Conservation (phyloP, 2,329 filamentous ascomycete species). For the Pseudogymnoascus sp. region DNA sequence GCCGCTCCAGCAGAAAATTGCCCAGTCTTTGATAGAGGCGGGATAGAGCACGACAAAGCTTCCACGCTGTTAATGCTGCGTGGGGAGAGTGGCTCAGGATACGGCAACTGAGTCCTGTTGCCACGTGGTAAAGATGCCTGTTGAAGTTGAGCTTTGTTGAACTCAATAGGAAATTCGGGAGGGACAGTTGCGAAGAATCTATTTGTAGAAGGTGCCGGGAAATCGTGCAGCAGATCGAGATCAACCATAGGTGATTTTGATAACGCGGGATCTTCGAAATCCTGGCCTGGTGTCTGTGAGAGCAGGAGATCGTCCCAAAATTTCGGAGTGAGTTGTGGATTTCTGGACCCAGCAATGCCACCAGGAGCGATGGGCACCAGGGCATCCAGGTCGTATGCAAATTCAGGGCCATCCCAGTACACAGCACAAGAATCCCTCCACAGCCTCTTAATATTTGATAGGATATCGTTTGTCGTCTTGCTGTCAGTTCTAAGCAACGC, state of each 20-base stretch:
- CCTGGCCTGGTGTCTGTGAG: neutral
- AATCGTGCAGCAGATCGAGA: neutral
- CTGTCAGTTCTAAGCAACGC: slow-evolving; percentile 9
- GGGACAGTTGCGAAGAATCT: neutral
- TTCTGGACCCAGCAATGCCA: slow-evolving; percentile 57
- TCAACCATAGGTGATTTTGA: slow-evolving; percentile 1
- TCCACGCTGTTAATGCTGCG: slow-evolving; percentile 53
- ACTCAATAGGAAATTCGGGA: neutral
- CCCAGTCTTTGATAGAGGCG: slow-evolving; percentile 42
- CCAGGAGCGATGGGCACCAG: slow-evolving; percentile 68
- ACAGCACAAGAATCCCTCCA: slow-evolving; percentile 86
- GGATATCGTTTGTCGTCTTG: slow-evolving; percentile 19
- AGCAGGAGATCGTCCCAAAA: slow-evolving; percentile 39
- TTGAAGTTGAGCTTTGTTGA: neutral
- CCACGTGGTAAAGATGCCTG: neutral
- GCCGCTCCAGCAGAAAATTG: slow-evolving; percentile 37
- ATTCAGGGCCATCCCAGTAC: slow-evolving; percentile 76
- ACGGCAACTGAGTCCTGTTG: neutral
- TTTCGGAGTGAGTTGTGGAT: slow-evolving; percentile 47
- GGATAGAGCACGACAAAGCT: slow-evolving; percentile 57
- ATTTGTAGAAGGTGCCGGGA: neutral
- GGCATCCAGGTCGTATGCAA: slow-evolving; percentile 51
- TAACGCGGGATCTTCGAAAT: neutral
- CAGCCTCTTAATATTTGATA: slow-evolving; percentile 92
- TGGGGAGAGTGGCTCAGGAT: slow-evolving; percentile 39